These are phyloP conservation scores for Angomonas desouzai DNA, from an alignment of 208 protist species.

Conservation along the genomic window DNA sequence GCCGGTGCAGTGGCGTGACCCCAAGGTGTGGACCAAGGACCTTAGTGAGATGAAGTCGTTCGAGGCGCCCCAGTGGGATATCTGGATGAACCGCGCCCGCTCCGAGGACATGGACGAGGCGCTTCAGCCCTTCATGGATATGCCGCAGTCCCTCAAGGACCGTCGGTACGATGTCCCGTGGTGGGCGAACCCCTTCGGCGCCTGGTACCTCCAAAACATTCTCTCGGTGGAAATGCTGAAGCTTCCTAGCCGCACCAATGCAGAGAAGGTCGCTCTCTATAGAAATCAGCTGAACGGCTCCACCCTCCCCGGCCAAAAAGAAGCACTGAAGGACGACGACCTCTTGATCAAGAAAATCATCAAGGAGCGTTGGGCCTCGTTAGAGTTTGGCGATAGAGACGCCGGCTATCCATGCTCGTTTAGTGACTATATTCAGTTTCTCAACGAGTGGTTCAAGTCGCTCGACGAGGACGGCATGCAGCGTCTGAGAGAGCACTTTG, in stretches of 20 bases:
- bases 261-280: conserved; percentile 89
- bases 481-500: conserved; percentile 90
- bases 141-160: conserved; percentile 91
- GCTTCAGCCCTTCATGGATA: conserved; percentile 93
- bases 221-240: conserved; percentile 88
- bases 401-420: conserved; percentile 88
- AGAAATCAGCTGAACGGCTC: conserved; percentile 47
- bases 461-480: conserved; percentile 90
- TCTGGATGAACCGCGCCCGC: conserved; percentile 84
- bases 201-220: conserved; percentile 92
- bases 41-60: conserved; percentile 89
- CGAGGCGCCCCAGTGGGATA: conserved; percentile 89
- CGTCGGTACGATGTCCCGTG: conserved; percentile 90
- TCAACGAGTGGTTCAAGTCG: conserved; percentile 93
- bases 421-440: conserved; percentile 92
- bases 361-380: conserved; percentile 85
- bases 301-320: conserved; percentile 43
- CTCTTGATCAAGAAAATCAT: conserved; percentile 82
- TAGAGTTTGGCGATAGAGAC: conserved; percentile 90
- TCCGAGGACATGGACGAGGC: conserved; percentile 90
- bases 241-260: conserved; percentile 81
- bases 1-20: conserved; percentile 87
- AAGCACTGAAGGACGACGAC: conserved; percentile 74
- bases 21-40: conserved; percentile 90
- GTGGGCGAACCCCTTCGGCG: conserved; percentile 93